phyloP scores from a whole-genome alignment of 106 monocot genomes.

The Dioscorea zingiberensis region DNA sequence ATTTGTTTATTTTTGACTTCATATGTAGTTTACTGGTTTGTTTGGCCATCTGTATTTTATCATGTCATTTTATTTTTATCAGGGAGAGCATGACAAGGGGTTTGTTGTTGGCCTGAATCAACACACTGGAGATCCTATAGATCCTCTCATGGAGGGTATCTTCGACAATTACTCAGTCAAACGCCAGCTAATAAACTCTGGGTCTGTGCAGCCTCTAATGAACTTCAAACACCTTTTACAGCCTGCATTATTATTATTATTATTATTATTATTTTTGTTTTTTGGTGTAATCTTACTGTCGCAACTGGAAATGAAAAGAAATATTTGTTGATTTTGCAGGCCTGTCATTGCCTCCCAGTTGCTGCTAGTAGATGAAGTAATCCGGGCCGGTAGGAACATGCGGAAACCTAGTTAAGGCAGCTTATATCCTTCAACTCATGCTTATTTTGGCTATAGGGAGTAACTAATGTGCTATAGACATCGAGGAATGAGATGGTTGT shows the following conservation, averaged over 20 bases:
- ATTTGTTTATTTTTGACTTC: not conserved
- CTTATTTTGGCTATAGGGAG: too few relatives aligned
- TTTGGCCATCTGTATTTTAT: not conserved
- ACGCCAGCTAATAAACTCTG: slow-evolving; percentile 92
- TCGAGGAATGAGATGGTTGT: too few relatives aligned
- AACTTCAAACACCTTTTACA: not conserved
- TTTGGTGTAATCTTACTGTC: too few relatives aligned
- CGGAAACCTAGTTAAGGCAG: slow-evolving; percentile 65
- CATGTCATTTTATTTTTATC: not conserved
- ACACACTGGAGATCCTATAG: slow-evolving; percentile 81
- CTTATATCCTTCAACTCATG: too few relatives aligned
- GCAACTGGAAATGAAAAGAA: too few relatives aligned
- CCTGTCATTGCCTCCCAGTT: slow-evolving; percentile 92
- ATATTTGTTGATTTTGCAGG: slow-evolving; percentile 47
- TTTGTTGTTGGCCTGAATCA: slow-evolving; percentile 83
- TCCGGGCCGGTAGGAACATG: slow-evolving; percentile 98
- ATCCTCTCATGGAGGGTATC: slow-evolving; percentile 91
- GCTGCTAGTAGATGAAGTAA: slow-evolving; percentile 93
- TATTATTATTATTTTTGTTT: not conserved
- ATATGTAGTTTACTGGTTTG: not conserved
- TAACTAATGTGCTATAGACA: too few relatives aligned
- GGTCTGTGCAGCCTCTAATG: slow-evolving; percentile 23
- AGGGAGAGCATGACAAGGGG: slow-evolving; percentile 91
- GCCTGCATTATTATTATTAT: not conserved
- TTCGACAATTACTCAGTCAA: slow-evolving; percentile 96